phyloP scores from a whole-genome alignment of 139 green algal genomes.

The Chlorella sp. region DNA sequence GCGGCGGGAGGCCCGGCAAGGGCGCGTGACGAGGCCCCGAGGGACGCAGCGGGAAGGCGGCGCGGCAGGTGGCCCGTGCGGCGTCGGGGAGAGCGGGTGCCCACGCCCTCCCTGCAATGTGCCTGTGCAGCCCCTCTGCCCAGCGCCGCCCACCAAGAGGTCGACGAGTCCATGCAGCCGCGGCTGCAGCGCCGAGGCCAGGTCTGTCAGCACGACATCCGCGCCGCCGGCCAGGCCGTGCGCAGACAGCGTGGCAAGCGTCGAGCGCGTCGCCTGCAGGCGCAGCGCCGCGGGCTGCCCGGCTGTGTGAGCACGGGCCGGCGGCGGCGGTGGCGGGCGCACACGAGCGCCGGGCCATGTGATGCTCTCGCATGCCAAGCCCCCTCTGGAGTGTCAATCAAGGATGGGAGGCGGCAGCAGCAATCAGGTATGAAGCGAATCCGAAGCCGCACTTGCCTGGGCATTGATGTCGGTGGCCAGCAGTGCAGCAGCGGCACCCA shows the following conservation, averaged over 20 bases:
- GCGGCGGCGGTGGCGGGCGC: slow-evolving; percentile 51
- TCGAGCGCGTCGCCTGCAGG: too few species aligned
- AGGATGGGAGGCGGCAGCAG: not conserved
- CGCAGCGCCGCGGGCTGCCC: not conserved
- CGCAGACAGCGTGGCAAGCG: not conserved
- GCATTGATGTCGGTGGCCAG: slow-evolving; percentile 35
- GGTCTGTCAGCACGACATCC: slow-evolving; percentile 53
- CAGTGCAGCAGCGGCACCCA: slow-evolving; percentile 9
- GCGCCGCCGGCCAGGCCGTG: slow-evolving; percentile 17
- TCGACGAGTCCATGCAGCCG: slow-evolving; percentile 47
- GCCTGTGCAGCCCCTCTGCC: not conserved
- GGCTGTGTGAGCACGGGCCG: slow-evolving; percentile 62
- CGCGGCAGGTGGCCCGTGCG: not conserved
- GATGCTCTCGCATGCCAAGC: not conserved
- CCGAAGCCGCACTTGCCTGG: not conserved
- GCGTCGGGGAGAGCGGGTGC: not conserved
- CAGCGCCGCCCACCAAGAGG: slow-evolving; percentile 48
- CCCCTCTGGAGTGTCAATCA: slow-evolving; percentile 55
- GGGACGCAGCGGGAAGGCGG: not conserved
- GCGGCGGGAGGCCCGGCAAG: too few species aligned
- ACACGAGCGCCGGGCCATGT: slow-evolving; percentile 45
- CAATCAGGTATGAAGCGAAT: too few species aligned
- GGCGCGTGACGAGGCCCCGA: not conserved
- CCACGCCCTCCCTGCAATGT: not conserved
- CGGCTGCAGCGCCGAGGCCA: slow-evolving; percentile 37